Evolutionary conservation across 345 rosid genomes (phyloP).

Genomic region (Boechera retrofracta): DNA sequence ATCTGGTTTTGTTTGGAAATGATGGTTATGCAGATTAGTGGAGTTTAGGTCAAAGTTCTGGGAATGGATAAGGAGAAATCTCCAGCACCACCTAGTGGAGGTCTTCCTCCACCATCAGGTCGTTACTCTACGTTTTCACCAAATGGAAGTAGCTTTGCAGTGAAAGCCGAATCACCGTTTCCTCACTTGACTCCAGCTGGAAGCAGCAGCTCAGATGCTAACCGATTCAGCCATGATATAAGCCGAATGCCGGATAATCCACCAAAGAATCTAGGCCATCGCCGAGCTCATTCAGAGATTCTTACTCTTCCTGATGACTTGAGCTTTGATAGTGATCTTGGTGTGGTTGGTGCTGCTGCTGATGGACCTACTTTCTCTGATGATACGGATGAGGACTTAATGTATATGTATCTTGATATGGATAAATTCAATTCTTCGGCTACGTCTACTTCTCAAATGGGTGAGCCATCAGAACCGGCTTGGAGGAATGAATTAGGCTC

Average conservation of each 20-base stretch:
- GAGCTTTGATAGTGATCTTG: slow-evolving; percentile 89
- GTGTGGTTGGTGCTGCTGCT: slow-evolving; percentile 72
- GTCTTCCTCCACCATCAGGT: slow-evolving; percentile 66
- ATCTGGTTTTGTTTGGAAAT: slow-evolving; percentile 15
- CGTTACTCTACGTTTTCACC: slow-evolving; percentile 63
- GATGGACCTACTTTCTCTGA: slow-evolving; percentile 70
- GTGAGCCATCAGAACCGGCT: slow-evolving; percentile 53
- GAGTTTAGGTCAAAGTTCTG: slow-evolving; percentile 28
- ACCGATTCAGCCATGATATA: slow-evolving; percentile 69
- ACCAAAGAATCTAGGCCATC: slow-evolving; percentile 80
- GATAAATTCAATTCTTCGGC: slow-evolving; percentile 83
- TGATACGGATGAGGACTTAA: slow-evolving; percentile 83
- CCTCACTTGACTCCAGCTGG: slow-evolving; percentile 53
- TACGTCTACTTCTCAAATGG: slow-evolving; percentile 61
- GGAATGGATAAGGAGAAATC: slow-evolving; percentile 83
- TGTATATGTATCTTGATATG: slow-evolving; percentile 85
- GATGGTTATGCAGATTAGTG: slow-evolving; percentile 35
- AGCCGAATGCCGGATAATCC: slow-evolving; percentile 92
- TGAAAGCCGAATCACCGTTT: slow-evolving; percentile 62
- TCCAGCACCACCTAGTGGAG: slow-evolving; percentile 53
- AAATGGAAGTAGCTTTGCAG: slow-evolving; percentile 48
- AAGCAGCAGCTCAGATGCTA: slow-evolving; percentile 59
- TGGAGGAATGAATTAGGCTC: slow-evolving; percentile 29
- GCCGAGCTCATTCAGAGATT: slow-evolving; percentile 95
- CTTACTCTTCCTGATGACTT: slow-evolving; percentile 91